A percentile compares a stretch with the other conserved stretches of the same genome.
These are phyloP conservation scores for Populus tomentosa DNA, from an alignment of 441 rosid species.

Conservation along the genomic window DNA sequence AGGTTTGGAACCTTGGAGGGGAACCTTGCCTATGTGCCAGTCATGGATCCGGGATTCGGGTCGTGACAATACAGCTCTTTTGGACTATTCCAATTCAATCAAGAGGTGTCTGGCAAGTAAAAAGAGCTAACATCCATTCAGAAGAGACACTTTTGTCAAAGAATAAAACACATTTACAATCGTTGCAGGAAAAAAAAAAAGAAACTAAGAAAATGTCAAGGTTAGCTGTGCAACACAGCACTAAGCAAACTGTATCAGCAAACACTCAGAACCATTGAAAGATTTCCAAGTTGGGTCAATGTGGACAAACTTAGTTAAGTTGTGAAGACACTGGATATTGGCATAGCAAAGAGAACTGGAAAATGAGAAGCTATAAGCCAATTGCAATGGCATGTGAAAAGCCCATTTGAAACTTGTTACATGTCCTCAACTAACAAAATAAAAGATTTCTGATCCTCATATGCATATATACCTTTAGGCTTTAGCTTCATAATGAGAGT, in stretches of 20 bases:
- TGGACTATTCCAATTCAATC: no score
- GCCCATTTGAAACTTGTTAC: background rate
- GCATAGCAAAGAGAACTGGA: background rate
- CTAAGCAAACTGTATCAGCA: no score
- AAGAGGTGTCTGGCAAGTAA: no score
- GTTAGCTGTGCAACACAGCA: background rate
- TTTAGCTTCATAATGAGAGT: background rate
- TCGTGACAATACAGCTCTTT: no score
- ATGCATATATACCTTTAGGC: background rate
- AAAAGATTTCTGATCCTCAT: background rate
- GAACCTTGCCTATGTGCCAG: no score
- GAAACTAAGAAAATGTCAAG: background rate
- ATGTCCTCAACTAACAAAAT: background rate
- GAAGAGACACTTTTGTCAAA: background rate
- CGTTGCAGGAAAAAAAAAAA: background rate
- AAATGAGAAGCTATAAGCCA: background rate
- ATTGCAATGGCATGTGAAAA: background rate
- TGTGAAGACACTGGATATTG: background rate
- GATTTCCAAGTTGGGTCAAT: background rate
- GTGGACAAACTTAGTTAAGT: background rate
- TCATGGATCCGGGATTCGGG: no score
- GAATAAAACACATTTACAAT: background rate
- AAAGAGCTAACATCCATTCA: no score
- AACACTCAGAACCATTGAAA: no score
- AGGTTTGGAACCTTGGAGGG: no score